Conservation (phyloP, 139 green algal species). For the Chlamydomonas eustigma region DNA sequence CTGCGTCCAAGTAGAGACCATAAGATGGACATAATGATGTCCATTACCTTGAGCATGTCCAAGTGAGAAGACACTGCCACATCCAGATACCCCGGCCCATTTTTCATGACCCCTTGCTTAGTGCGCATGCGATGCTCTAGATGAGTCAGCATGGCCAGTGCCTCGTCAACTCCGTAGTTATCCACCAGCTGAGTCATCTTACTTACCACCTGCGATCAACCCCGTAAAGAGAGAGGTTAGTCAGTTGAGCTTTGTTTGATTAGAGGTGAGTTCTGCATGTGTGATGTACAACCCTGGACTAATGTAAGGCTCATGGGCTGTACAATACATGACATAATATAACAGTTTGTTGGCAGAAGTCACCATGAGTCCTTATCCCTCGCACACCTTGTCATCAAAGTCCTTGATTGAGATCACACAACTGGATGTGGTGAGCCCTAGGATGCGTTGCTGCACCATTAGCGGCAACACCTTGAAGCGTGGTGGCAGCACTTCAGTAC, state of each 20-base stretch:
- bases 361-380: not conserved
- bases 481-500: not conserved
- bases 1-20: too few relatives aligned
- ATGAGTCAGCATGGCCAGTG: conserved; percentile 28
- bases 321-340: too few relatives aligned
- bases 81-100: conserved; percentile 30
- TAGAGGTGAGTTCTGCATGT: too few relatives aligned
- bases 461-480: conserved; percentile 19
- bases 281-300: too few relatives aligned
- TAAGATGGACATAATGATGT: too few relatives aligned
- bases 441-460: conserved; percentile 17
- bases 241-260: too few relatives aligned
- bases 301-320: too few relatives aligned
- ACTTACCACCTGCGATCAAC: conserved; percentile 16
- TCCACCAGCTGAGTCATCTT: conserved; percentile 25
- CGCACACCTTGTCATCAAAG: conserved; percentile 30
- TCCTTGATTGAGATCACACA: conserved; percentile 19
- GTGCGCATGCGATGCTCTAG: conserved; percentile 29
- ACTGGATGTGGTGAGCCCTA: conserved; percentile 5
- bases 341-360: too few relatives aligned
- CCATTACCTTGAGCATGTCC: conserved; percentile 32
- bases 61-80: conserved; percentile 27
- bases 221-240: too few relatives aligned
- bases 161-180: conserved; percentile 9
- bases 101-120: conserved; percentile 32